Conservation (phyloP, 2,329 filamentous ascomycete genomes). For the Fusarium stilboides region DNA sequence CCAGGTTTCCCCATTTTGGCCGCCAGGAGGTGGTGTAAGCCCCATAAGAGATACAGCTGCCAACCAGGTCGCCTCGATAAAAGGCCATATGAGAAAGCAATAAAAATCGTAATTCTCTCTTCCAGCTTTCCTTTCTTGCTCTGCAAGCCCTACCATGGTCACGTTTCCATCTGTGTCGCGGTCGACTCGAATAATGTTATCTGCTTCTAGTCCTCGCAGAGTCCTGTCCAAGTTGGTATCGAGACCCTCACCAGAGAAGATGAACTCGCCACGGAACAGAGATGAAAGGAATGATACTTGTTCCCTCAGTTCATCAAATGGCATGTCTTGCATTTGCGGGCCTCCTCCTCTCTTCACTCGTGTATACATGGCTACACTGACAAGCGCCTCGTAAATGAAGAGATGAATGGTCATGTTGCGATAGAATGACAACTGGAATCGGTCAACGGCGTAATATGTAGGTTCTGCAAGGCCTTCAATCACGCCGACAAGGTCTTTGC, state of each 20-base stretch:
- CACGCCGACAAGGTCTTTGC: slow-evolving; percentile 87
- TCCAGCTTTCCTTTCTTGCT: slow-evolving; percentile 81
- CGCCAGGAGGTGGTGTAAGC: slow-evolving; percentile 77
- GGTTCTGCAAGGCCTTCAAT: slow-evolving; percentile 87
- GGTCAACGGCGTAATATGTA: slow-evolving; percentile 94
- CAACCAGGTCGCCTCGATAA: slow-evolving; percentile 95
- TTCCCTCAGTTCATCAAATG: slow-evolving; percentile 78
- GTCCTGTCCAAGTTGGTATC: slow-evolving; percentile 86
- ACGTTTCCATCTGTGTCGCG: slow-evolving; percentile 70
- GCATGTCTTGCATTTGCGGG: slow-evolving; percentile 82
- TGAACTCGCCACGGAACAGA: slow-evolving; percentile 96
- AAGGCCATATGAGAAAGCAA: slow-evolving; percentile 98
- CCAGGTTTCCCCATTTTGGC: slow-evolving; percentile 77
- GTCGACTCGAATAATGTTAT: slow-evolving; percentile 81
- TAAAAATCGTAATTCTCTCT: slow-evolving; percentile 99
- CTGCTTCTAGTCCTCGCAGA: slow-evolving; percentile 80
- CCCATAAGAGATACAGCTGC: slow-evolving; percentile 91
- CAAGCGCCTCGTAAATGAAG: slow-evolving; percentile 93
- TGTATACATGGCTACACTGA: slow-evolving; percentile 92
- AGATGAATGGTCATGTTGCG: slow-evolving; percentile 99
- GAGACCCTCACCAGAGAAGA: slow-evolving; percentile 91
- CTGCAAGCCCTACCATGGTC: slow-evolving; percentile 80
- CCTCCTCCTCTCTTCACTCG: slow-evolving; percentile 93
- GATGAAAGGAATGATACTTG: slow-evolving; percentile 94
- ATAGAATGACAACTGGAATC: slow-evolving; percentile 98